Percentiles rank a stretch among this genome's conserved stretches.
phyloP scores from a whole-genome alignment of 1,284 basidiomycete species.

The Coniferiporia weirii region DNA sequence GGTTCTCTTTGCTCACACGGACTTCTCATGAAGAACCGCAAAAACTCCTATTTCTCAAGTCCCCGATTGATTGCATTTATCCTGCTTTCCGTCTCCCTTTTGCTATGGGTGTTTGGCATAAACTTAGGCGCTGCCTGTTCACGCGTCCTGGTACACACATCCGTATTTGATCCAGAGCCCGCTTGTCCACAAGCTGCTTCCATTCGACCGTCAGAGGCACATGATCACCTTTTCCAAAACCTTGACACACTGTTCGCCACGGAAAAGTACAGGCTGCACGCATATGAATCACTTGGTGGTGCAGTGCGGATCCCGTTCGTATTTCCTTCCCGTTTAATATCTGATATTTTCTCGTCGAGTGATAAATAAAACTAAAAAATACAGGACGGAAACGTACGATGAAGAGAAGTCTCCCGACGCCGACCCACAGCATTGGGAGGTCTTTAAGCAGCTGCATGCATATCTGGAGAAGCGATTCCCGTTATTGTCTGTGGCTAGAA shows the following conservation, averaged over 20 bases:
- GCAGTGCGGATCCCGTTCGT: constrained; percentile 42
- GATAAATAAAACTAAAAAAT: background rate
- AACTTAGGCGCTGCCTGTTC: background rate
- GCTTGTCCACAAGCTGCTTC: constrained; percentile 31
- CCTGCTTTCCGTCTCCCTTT: background rate
- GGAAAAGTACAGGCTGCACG: constrained; percentile 34
- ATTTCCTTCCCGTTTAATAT: background rate
- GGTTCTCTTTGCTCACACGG: background rate
- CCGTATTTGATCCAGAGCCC: background rate
- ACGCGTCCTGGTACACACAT: background rate
- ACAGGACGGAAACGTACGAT: constrained; percentile 22
- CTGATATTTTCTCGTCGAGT: background rate
- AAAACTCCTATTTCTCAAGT: background rate
- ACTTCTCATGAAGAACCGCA: background rate
- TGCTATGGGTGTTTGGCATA: background rate
- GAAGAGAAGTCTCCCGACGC: constrained; percentile 20
- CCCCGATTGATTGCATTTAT: background rate
- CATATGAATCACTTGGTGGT: constrained; percentile 38
- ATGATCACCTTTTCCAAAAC: constrained; percentile 27
- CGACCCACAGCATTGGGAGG: constrained; percentile 24
- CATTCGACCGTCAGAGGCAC: constrained; percentile 25
- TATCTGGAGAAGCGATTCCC: constrained; percentile 23
- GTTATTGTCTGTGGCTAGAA: constrained; percentile 9
- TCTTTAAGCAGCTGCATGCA: constrained; percentile 22
- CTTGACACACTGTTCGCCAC: constrained; percentile 33